Conservation (phyloP, 805 yeast genomes). For the Lachancea dasiensis region DNA sequence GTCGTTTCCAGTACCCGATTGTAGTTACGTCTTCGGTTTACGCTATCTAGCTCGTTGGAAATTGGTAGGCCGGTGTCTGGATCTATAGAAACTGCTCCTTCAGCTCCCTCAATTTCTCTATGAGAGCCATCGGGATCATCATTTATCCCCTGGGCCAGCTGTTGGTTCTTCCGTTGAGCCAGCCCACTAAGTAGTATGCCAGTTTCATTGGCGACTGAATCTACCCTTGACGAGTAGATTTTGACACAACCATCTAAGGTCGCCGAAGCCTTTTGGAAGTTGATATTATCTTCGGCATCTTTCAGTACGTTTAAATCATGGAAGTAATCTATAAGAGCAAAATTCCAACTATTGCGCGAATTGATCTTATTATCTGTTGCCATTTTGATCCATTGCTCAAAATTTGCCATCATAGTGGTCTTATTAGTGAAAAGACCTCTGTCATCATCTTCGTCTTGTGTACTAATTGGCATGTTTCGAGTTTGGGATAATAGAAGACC, state of each 20-base stretch:
- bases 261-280: conserved; percentile 86
- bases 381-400: conserved; percentile 76
- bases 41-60: conserved; percentile 23
- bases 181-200: conserved; percentile 76
- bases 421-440: conserved; percentile 30
- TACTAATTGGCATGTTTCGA: conserved; percentile 18
- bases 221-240: conserved; percentile 85
- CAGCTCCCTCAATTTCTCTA: conserved; percentile 6
- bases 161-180: conserved; percentile 38
- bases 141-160: conserved; percentile 20
- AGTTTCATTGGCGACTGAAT: conserved; percentile 86
- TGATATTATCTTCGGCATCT: conserved; percentile 70
- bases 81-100: conserved; percentile 27
- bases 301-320: conserved; percentile 70
- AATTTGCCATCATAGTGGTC: conserved; percentile 45
- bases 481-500: no score
- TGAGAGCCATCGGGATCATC: conserved; percentile 20
- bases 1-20: conserved; percentile 38
- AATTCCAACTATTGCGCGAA: conserved; percentile 80
- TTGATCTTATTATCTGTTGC: conserved; percentile 83
- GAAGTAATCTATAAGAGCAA: conserved; percentile 87
- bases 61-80: conserved; percentile 32
- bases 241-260: conserved; percentile 93
- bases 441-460: conserved; percentile 21
- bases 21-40: conserved; percentile 24